Percentiles rank a stretch among this genome's conserved stretches.
These are phyloP conservation scores for Colletotrichum plurivorum DNA, from an alignment of 2,329 filamentous ascomycete genomes.

Conservation along the genomic window DNA sequence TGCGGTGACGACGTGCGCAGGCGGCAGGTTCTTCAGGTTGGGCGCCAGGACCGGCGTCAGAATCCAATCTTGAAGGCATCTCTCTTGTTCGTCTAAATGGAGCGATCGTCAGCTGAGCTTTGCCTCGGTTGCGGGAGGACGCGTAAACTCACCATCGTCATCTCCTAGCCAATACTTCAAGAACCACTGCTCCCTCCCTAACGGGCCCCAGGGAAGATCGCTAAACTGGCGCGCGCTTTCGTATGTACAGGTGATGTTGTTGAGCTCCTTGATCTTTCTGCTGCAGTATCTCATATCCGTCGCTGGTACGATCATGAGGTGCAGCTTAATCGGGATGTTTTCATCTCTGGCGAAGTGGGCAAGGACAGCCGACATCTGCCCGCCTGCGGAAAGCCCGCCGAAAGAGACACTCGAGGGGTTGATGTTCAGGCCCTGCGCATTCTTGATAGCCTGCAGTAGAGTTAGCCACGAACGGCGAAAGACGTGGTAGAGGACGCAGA, in stretches of 20 bases:
- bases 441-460: slow-evolving; percentile 25
- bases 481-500: too few relatives aligned
- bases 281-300: slow-evolving; percentile 51
- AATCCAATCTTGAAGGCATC: slow-evolving; percentile 12
- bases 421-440: slow-evolving; percentile 38
- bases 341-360: slow-evolving; percentile 52
- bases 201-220: slow-evolving; percentile 47
- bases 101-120: not conserved
- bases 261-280: slow-evolving; percentile 36
- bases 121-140: not conserved
- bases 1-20: slow-evolving; percentile 51
- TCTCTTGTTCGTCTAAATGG: slow-evolving; percentile 17
- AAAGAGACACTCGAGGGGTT: slow-evolving; percentile 43
- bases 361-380: slow-evolving; percentile 50
- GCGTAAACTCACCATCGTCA: slow-evolving; percentile 41
- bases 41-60: slow-evolving; percentile 44
- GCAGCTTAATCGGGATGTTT: slow-evolving; percentile 46
- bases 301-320: slow-evolving; percentile 50
- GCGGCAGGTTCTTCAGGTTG: slow-evolving; percentile 46
- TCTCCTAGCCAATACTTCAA: slow-evolving; percentile 49
- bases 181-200: slow-evolving; percentile 50
- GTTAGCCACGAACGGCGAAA: not conserved
- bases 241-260: slow-evolving; percentile 43
- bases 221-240: slow-evolving; percentile 45
- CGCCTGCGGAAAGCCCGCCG: slow-evolving; percentile 45